Conservation (phyloP, 805 yeast species). For the Wickerhamomyces tratensis region DNA sequence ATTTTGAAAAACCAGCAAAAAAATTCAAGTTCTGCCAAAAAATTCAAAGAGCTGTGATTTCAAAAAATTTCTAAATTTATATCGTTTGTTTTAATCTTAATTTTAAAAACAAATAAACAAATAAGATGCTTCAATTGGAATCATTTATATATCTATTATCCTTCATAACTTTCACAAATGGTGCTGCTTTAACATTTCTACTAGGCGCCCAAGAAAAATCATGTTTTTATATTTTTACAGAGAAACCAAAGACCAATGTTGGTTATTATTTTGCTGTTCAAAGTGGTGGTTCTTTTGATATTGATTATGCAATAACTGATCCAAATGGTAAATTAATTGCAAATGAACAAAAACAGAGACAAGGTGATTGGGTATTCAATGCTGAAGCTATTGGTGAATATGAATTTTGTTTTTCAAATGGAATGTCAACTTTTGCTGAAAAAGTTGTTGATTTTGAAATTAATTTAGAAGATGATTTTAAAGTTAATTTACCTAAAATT, state of each 20-base stretch:
- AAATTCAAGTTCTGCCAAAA: too few species aligned
- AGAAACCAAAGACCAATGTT: constrained; percentile 45
- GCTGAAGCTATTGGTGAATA: constrained; percentile 53
- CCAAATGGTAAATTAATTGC: constrained; percentile 42
- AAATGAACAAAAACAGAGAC: constrained; percentile 46
- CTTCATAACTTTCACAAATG: constrained; percentile 23
- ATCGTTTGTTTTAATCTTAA: too few species aligned
- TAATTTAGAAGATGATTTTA: constrained; percentile 37
- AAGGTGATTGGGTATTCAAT: constrained; percentile 49
- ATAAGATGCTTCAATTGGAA: too few species aligned
- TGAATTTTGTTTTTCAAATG: constrained; percentile 56
- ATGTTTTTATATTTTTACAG: constrained; percentile 66
- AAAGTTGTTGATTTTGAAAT: constrained; percentile 58
- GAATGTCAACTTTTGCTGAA: constrained; percentile 63
- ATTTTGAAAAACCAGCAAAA: too few species aligned
- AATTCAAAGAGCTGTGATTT: too few species aligned
- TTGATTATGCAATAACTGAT: constrained; percentile 49
- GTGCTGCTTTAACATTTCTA: constrained; percentile 60
- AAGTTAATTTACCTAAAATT: constrained; percentile 20
- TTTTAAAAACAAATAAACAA: too few species aligned
- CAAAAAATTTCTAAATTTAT: too few species aligned
- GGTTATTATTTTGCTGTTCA: constrained; percentile 65
- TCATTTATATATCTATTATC: not conserved
- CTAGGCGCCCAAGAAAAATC: constrained; percentile 67
- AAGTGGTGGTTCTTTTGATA: constrained; percentile 60